These are phyloP conservation scores for Aspergillus sp. DNA, from an alignment of 2,329 filamentous ascomycete genomes.

Conservation along the genomic window DNA sequence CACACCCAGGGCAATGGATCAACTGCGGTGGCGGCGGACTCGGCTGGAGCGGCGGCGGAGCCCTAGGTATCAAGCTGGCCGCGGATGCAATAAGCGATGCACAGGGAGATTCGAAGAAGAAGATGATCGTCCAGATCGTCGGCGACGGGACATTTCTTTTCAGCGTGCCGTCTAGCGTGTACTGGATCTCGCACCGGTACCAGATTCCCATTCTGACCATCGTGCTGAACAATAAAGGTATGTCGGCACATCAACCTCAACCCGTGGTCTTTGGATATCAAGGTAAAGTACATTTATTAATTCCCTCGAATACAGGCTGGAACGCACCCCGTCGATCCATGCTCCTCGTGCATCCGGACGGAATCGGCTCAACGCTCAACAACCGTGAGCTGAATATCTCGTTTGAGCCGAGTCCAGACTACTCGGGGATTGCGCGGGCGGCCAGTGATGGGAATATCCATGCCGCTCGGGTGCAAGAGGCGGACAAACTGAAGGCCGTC, in stretches of 20 bases:
- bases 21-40: slow-evolving; percentile 80
- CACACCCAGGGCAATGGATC: slow-evolving; percentile 70
- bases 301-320: slow-evolving; percentile 50
- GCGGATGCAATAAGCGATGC: slow-evolving; percentile 53
- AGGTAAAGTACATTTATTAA: too few relatives aligned
- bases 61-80: slow-evolving; percentile 70
- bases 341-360: slow-evolving; percentile 65
- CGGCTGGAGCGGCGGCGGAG: slow-evolving; percentile 76
- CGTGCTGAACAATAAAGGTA: slow-evolving; percentile 63
- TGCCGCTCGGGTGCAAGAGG: too few relatives aligned
- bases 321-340: slow-evolving; percentile 63
- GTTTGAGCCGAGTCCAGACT: slow-evolving; percentile 66
- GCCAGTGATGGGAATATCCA: slow-evolving; percentile 58
- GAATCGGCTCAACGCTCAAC: slow-evolving; percentile 59
- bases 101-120: slow-evolving; percentile 50
- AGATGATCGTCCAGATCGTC: slow-evolving; percentile 64
- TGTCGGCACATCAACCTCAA: too few relatives aligned
- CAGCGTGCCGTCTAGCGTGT: slow-evolving; percentile 63
- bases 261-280: too few relatives aligned
- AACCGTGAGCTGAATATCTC: slow-evolving; percentile 67
- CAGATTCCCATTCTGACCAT: slow-evolving; percentile 66
- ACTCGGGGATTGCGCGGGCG: slow-evolving; percentile 66
- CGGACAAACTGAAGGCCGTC: too few relatives aligned
- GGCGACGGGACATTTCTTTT: slow-evolving; percentile 69
- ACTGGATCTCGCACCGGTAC: slow-evolving; percentile 68